These are phyloP conservation scores for Penicillium palitans DNA, from an alignment of 2,329 filamentous ascomycete species.

Conservation along the genomic window DNA sequence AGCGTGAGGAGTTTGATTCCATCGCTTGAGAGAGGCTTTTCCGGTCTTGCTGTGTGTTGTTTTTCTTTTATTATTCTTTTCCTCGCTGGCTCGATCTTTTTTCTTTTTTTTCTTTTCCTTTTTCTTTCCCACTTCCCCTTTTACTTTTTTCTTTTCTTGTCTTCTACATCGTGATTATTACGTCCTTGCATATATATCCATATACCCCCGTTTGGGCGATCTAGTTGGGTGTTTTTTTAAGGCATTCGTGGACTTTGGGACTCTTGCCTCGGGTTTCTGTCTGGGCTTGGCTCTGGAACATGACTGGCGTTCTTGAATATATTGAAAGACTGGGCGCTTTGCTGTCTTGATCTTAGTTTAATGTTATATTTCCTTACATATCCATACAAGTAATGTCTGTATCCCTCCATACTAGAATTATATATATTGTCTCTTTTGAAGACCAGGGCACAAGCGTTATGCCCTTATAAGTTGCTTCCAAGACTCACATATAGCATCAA, in stretches of 20 bases:
- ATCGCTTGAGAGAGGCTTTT: constrained; percentile 47
- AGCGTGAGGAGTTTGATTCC: constrained; percentile 64
- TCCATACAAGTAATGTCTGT: not conserved
- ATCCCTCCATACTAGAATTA: not conserved
- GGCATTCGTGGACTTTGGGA: constrained; percentile 20
- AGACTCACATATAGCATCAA: not conserved
- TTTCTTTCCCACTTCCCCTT: not conserved
- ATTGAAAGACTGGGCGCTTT: constrained; percentile 18
- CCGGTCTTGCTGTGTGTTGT: constrained; percentile 10
- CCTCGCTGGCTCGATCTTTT: constrained; percentile 18
- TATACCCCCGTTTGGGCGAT: constrained; percentile 27
- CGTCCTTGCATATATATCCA: constrained; percentile 25
- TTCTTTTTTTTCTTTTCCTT: not conserved
- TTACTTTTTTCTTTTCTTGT: constrained; percentile 7
- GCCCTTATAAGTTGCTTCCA: not conserved
- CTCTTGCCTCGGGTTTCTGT: constrained; percentile 5
- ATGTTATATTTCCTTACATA: constrained; percentile 4
- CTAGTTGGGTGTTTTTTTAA: constrained; percentile 28
- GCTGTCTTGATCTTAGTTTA: not conserved
- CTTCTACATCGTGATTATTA: constrained; percentile 20
- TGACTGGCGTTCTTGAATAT: constrained; percentile 20
- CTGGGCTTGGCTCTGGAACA: constrained; percentile 10
- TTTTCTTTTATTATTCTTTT: constrained; percentile 33
- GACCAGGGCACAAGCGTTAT: too few species aligned
- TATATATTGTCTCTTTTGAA: not conserved